phyloP scores from a whole-genome alignment of 1,139 yeast genomes.

The Geotrichum armillariae region DNA sequence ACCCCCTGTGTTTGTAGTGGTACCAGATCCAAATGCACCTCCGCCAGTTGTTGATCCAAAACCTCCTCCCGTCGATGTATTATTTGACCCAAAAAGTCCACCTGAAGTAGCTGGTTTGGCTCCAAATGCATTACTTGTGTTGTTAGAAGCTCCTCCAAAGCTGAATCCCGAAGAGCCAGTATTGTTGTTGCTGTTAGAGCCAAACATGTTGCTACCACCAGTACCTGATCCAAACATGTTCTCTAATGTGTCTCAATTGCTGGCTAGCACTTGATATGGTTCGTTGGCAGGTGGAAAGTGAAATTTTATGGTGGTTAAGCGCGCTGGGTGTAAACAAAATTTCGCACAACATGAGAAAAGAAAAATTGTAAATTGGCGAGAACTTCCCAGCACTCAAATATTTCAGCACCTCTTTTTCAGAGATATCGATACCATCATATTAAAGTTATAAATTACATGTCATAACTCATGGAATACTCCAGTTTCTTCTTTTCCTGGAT shows the following conservation, averaged over 20 bases:
- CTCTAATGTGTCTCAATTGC: not conserved
- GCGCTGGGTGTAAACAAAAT: not conserved
- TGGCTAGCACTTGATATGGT: no score
- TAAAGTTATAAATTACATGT: conserved; percentile 24
- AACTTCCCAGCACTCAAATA: not conserved
- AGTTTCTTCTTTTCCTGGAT: conserved; percentile 41
- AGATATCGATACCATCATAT: no score
- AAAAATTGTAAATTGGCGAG: not conserved
- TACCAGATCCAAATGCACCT: no score
- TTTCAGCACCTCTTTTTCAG: not conserved
- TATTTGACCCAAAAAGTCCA: conserved; percentile 28
- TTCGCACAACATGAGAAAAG: not conserved
- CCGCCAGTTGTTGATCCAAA: no score
- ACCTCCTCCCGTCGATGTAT: conserved; percentile 23
- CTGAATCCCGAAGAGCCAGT: conserved; percentile 7
- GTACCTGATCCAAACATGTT: not conserved
- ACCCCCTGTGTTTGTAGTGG: no score
- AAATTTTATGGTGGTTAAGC: not conserved
- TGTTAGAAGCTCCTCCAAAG: conserved; percentile 23
- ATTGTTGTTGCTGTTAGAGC: conserved; percentile 5
- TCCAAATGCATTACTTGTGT: conserved; percentile 26
- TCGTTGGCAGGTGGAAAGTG: no score
- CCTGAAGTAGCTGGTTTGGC: conserved; percentile 23
- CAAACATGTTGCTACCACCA: not conserved
- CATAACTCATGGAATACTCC: conserved; percentile 39